Base-by-base conservation (phyloP, 331 rosid species). In the Malus hybrid region DNA sequence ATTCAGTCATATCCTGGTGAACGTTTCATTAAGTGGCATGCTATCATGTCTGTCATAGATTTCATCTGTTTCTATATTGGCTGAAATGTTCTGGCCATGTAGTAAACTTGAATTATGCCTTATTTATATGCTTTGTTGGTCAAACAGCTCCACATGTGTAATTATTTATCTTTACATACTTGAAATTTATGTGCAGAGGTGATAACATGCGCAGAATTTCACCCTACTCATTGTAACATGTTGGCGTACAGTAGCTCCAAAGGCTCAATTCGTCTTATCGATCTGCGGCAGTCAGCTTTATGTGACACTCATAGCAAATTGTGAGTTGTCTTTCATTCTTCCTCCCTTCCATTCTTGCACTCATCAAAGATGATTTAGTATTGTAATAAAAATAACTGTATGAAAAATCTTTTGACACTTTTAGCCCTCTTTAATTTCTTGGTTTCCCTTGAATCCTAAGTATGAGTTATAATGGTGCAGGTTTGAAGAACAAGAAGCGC, bases 231-330 rank as follows among this genome's bases (percentile, higher is more conserved):
- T 64, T 88, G 93, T 73, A 84, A 81, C 79, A 86, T 31, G 52
- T 74, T 88, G 76, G 93, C 93, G 44, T 86, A 88, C 78, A 88
- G 93, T 79, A 88, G 90, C 84, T 88, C 93, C 62, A 88, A 81
- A 73, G 93, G 92, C 65, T 88, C 93, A 59, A 80, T 88, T 73
- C 93, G 88, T 69, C 88, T 86, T 28, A 76, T 86, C 68, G 92
- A 88, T 84, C 59, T 88, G 88, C 85, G 92, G 82, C 92, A 88
- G 76, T 88, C 90, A 65, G 90, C 92, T 29, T 76, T 88, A 64
- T 88, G 92, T 80, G 92, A 88, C 81, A 77, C 80, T 80, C 90
- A 88, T 70, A 82, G 85, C 80, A 88, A 83, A 80, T 75, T 88
- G 92, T 88, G 83, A 88, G 84, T 69, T 28, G n/a, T 57, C 27